Percentiles rank a stretch among this genome's conserved stretches.
Conservation (phyloP, 768 basidiomycete species). For the Psilocybe azurescens region DNA sequence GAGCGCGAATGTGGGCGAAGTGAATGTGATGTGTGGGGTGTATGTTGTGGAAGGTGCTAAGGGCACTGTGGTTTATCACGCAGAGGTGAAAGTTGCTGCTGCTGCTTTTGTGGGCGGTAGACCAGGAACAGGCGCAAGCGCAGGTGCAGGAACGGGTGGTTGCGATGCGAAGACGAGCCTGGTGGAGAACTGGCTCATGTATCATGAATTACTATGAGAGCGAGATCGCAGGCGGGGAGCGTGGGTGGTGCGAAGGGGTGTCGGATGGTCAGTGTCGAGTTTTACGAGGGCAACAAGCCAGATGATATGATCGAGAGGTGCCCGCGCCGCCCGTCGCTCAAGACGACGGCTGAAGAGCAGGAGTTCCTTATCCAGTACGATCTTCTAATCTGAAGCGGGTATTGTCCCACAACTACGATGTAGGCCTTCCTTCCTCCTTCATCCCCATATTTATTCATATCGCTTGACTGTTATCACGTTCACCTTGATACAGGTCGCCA, state of each 20-base stretch:
- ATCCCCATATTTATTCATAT: background rate
- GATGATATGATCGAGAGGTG: conserved; percentile 80
- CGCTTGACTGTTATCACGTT: background rate
- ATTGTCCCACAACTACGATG: conserved; percentile 57
- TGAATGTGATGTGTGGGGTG: conserved; percentile 61
- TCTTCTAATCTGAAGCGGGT: conserved; percentile 69
- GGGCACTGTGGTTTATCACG: conserved; percentile 76
- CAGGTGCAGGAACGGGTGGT: background rate
- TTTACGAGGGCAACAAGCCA: conserved; percentile 79
- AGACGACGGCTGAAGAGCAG: conserved; percentile 78
- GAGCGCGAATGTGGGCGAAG: conserved; percentile 12
- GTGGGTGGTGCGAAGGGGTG: conserved; percentile 65
- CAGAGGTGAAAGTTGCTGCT: conserved; percentile 39
- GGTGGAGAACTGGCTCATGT: conserved; percentile 93
- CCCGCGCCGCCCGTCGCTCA: conserved; percentile 80
- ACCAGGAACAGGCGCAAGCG: background rate
- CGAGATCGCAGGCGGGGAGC: conserved; percentile 44
- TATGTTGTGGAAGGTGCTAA: conserved; percentile 83
- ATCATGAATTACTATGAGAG: conserved; percentile 83
- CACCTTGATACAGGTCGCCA: conserved; percentile 63
- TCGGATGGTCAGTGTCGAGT: conserved; percentile 80
- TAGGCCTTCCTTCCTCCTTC: conserved; percentile 17
- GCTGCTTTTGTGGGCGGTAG: background rate
- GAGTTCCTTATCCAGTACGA: conserved; percentile 90
- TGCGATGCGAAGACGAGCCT: conserved; percentile 76